Conservation (phyloP, 1,284 basidiomycete species). For the Laetiporus sulphureus region DNA sequence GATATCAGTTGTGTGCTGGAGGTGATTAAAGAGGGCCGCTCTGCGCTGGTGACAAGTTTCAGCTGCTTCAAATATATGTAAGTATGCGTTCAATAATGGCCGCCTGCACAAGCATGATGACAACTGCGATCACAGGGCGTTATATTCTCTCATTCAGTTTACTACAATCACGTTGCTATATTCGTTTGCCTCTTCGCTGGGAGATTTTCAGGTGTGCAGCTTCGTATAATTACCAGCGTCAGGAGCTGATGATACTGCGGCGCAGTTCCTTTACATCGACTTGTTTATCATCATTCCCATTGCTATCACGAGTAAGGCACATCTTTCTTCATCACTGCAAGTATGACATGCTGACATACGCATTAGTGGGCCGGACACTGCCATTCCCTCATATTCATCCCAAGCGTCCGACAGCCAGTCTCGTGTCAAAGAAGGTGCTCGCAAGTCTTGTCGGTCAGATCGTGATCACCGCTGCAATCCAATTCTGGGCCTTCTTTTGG, state of each 20-base stretch:
- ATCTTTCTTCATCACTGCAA: too few relatives aligned
- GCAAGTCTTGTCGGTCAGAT: conserved; percentile 94
- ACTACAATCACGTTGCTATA: conserved; percentile 89
- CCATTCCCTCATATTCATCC: conserved; percentile 85
- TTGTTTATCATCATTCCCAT: conserved; percentile 96
- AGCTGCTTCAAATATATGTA: conserved; percentile 99
- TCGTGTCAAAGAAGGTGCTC: conserved; percentile 95
- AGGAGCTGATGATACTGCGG: conserved; percentile 5
- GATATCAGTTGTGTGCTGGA: conserved; percentile 97
- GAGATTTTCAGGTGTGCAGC: conserved; percentile 83
- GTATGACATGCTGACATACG: conserved; percentile 11
- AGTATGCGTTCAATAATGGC: conserved; percentile 24
- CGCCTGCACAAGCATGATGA: conserved; percentile 6
- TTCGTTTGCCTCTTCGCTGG: conserved; percentile 92
- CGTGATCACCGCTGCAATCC: conserved; percentile 77
- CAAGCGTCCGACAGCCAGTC: conserved; percentile 91
- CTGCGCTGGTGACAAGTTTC: conserved; percentile 95
- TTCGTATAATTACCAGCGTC: conserved; percentile 1
- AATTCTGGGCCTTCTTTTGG: conserved; percentile 89
- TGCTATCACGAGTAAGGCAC: conserved; percentile 88
- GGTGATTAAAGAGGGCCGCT: conserved; percentile 93
- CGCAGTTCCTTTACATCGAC: conserved; percentile 97
- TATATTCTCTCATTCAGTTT: conserved; percentile 90
- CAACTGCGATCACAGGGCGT: conserved; percentile 47
- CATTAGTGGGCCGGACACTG: conserved; percentile 86